Evolutionary conservation across 2,329 filamentous ascomycete species (phyloP).

Genomic region (Ascochyta clinopodiicola): DNA sequence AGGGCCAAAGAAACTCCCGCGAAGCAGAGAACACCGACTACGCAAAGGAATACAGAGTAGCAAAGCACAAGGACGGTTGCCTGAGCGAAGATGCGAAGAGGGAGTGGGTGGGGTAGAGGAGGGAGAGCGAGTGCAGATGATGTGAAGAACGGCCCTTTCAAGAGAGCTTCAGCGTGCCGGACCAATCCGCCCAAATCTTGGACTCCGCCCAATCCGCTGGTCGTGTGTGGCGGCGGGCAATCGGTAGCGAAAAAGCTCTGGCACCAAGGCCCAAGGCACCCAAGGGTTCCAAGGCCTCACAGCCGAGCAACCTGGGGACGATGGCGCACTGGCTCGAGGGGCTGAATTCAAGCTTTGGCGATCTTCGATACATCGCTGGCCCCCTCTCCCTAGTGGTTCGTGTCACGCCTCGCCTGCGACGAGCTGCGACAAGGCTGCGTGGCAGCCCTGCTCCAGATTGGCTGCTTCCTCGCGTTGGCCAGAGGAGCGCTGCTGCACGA

Average conservation of each 20-base stretch:
- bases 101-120: conserved; percentile 37
- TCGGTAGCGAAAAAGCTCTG: conserved; percentile 29
- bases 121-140: conserved; percentile 23
- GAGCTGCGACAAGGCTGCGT: conserved; percentile 35
- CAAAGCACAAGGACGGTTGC: conserved; percentile 21
- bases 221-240: conserved; percentile 32
- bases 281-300: not conserved
- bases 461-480: conserved; percentile 22
- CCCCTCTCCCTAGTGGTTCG: conserved; percentile 32
- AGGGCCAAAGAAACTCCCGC: conserved; percentile 24
- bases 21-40: conserved; percentile 35
- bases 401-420: conserved; percentile 32
- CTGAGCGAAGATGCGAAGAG: conserved; percentile 24
- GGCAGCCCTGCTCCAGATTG: conserved; percentile 27
- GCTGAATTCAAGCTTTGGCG: conserved; percentile 46
- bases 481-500: conserved; percentile 28
- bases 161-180: conserved; percentile 27
- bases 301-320: conserved; percentile 21
- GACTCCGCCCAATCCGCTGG: conserved; percentile 32
- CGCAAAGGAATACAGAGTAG: conserved; percentile 40
- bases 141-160: conserved; percentile 31
- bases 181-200: conserved; percentile 26
- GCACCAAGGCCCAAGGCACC: not conserved
- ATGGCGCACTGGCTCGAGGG: conserved; percentile 24
- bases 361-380: conserved; percentile 33